phyloP scores from a whole-genome alignment of 139 green algal species.

The Nannochloris sp. region DNA sequence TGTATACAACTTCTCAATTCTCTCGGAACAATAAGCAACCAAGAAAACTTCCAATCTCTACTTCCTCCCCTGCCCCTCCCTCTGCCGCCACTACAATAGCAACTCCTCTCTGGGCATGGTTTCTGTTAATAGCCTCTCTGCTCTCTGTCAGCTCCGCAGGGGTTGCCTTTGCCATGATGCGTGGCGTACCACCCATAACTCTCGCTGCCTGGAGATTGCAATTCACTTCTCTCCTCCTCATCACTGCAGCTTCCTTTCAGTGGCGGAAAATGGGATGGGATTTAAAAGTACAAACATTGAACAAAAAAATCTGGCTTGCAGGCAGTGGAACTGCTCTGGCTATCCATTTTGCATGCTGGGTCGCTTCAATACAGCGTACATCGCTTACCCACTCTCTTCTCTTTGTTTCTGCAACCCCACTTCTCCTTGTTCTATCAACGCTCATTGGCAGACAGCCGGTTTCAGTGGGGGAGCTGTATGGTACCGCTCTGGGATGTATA shows the following conservation, averaged over 20 bases:
- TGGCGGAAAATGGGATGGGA: neutral
- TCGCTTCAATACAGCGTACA: conserved; percentile 57
- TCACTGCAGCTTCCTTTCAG: conserved; percentile 30
- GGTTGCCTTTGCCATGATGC: conserved; percentile 49
- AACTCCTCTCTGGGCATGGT: conserved; percentile 18
- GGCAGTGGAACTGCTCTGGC: conserved; percentile 48
- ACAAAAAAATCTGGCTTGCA: conserved; percentile 11
- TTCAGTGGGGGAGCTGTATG: conserved; percentile 44
- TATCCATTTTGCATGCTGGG: conserved; percentile 67
- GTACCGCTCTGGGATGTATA: conserved; percentile 30
- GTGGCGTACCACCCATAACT: conserved; percentile 52
- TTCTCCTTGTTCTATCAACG: conserved; percentile 52
- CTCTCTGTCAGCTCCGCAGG: conserved; percentile 49
- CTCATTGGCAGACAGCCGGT: conserved; percentile 48
- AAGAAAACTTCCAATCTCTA: too few relatives aligned
- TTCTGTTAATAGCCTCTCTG: conserved; percentile 30
- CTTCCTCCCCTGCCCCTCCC: too few relatives aligned
- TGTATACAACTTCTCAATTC: too few relatives aligned
- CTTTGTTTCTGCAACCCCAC: conserved; percentile 57
- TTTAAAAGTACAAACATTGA: neutral
- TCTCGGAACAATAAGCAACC: too few relatives aligned
- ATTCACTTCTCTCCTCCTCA: conserved; percentile 44
- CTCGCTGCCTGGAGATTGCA: conserved; percentile 67
- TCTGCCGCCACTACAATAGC: neutral
- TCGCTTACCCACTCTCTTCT: conserved; percentile 70